Base-by-base conservation (phyloP, 1,139 yeast genomes). In the Candida sp. region DNA sequence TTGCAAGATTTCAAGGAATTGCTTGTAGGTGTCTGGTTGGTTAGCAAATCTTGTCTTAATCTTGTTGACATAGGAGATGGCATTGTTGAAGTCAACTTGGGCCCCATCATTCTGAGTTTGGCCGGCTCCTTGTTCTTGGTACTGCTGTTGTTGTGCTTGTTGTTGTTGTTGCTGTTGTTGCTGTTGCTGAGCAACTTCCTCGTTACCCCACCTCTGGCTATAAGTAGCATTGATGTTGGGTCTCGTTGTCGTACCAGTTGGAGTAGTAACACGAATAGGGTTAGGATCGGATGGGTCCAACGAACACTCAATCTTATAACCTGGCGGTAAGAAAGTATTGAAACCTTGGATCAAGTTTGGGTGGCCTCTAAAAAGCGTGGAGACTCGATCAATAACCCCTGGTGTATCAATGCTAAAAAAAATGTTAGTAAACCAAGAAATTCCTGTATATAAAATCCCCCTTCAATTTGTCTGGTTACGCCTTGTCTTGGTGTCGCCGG, bases 311-410 rank as follows among this genome's bases (percentile, higher is more conserved):
- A 94, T 93, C 58, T 96, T 81, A 70, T 92, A 94, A 1, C 99
- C 99, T 11, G 96, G 97, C 1, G 99, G 99, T 57, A 94, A 78
- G 66, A 94, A 94, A 1, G 99, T 94, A 72, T 94, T 94, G 72
- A 94, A 96, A 0, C 99, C 99, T 71, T 94, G 98, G 57, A 94
- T 93, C 63, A 94, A 78, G 61, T 85, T 84, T 2, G 97, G 97
- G 68, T 92, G 97, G 4, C 98, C 99, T 55, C 92, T 83, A 68
- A 94, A 94, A 53, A 94, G 75, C 1, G 89, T 83, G 0, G 98
- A 91, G 0, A 94, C 99, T 52, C 99, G 80, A 65, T 92, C 97
- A 66, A 94, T 94, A 35, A 94, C 99, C 23, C 98, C 99, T 0
- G 99, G 99, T 1, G 99, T 94, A 69, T 96, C 98, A 63, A 94